A percentile compares a stretch with the other conserved stretches of the same genome.
phyloP scores from a whole-genome alignment of 2,329 filamentous ascomycete genomes.

The Pseudopyricularia cyperi region DNA sequence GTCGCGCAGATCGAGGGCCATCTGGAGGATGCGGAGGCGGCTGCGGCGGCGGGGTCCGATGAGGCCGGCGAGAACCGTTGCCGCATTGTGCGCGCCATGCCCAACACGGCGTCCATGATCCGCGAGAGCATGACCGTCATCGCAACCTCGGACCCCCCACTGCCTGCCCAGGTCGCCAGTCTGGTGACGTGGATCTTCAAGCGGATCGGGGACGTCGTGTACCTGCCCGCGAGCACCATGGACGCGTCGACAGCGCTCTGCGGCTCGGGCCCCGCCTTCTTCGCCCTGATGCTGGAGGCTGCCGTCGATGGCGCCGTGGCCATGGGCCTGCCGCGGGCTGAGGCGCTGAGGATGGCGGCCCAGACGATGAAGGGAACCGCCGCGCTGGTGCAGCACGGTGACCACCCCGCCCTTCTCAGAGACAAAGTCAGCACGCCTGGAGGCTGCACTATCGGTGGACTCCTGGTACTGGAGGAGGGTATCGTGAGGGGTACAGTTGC shows the following conservation, averaged over 20 bases:
- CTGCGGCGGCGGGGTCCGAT: constrained; percentile 32
- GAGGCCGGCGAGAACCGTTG: constrained; percentile 35
- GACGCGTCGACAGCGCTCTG: constrained; percentile 63
- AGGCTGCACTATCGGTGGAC: constrained; percentile 64
- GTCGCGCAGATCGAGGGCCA: constrained; percentile 53
- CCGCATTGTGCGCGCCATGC: constrained; percentile 66
- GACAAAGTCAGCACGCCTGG: constrained; percentile 70
- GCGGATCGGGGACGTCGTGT: constrained; percentile 57
- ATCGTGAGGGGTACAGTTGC: constrained; percentile 53
- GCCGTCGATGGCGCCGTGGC: constrained; percentile 66
- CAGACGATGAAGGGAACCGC: constrained; percentile 68
- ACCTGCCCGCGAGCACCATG: constrained; percentile 55
- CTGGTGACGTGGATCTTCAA: constrained; percentile 68
- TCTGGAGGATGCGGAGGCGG: constrained; percentile 40
- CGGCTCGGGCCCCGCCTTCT: constrained; percentile 65
- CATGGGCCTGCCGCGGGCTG: constrained; percentile 60
- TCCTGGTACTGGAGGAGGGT: constrained; percentile 63
- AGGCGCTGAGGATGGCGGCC: constrained; percentile 65
- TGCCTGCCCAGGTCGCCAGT: constrained; percentile 35
- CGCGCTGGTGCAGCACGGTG: constrained; percentile 53
- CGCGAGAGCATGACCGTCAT: constrained; percentile 76
- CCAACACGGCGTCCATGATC: constrained; percentile 70
- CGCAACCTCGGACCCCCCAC: constrained; percentile 43
- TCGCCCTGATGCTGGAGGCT: constrained; percentile 61
- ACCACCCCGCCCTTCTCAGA: constrained; percentile 61